Evolutionary conservation across 305 asterid species (phyloP).

Genomic region (Rubia peregrina): DNA sequence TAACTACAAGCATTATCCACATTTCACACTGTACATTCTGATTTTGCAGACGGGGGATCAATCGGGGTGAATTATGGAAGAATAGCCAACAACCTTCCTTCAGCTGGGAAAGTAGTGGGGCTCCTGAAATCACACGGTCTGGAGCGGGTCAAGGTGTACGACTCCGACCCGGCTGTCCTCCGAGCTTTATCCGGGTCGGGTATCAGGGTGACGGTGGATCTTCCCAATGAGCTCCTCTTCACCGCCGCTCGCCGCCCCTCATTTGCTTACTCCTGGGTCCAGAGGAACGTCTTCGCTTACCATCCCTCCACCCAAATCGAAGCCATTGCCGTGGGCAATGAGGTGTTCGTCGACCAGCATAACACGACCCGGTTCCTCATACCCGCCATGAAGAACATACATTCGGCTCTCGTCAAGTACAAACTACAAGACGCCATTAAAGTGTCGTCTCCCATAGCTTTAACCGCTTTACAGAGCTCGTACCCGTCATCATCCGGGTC

Average conservation of each 20-base stretch:
- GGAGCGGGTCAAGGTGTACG: constrained; percentile 70
- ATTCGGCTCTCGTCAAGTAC: constrained; percentile 49
- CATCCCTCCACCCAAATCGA: constrained; percentile 66
- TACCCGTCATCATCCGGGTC: constrained; percentile 89
- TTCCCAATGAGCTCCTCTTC: constrained; percentile 78
- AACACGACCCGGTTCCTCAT: constrained; percentile 68
- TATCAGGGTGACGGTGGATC: constrained; percentile 54
- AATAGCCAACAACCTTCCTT: constrained; percentile 70
- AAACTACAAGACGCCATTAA: constrained; percentile 43
- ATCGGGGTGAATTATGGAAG: constrained; percentile 92
- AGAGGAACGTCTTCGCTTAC: constrained; percentile 53
- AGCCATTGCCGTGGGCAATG: constrained; percentile 85
- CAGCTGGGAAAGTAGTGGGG: constrained; percentile 56
- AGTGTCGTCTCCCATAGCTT: constrained; percentile 77
- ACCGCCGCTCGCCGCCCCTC: constrained; percentile 61
- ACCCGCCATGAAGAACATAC: constrained; percentile 69
- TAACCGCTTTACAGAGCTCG: constrained; percentile 67
- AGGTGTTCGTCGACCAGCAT: constrained; percentile 74
- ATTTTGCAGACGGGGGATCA: constrained; percentile 44
- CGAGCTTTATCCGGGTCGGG: constrained; percentile 64
- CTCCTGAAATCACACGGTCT: constrained; percentile 64
- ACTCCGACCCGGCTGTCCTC: constrained; percentile 78
- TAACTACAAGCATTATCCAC: too few species aligned
- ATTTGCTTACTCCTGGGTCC: constrained; percentile 69
- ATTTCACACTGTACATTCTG: too few species aligned